phyloP scores from a whole-genome alignment of 2,329 filamentous ascomycete species.

The Scopulariopsis brevicaulis region DNA sequence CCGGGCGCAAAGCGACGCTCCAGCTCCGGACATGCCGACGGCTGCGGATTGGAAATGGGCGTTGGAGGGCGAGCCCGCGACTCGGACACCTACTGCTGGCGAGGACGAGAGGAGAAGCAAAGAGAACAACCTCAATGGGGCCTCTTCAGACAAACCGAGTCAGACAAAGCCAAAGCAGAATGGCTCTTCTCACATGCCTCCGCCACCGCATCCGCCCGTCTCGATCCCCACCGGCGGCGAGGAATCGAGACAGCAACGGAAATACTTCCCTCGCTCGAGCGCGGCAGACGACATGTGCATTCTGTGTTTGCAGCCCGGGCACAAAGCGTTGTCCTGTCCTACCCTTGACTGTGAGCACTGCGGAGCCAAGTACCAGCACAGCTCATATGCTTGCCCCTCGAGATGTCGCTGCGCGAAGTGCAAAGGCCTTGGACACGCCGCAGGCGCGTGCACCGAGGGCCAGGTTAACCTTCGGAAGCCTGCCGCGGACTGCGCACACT shows the following conservation, averaged over 20 bases:
- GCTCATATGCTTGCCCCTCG: constrained; percentile 34
- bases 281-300: constrained; percentile 34
- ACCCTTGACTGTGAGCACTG: constrained; percentile 32
- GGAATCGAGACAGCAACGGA: constrained; percentile 25
- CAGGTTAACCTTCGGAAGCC: constrained; percentile 23
- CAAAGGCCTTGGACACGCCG: constrained; percentile 47
- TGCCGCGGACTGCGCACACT: constrained; percentile 47
- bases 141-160: not conserved
- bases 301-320: constrained; percentile 36
- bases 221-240: constrained; percentile 16
- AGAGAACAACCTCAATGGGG: not conserved
- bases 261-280: constrained; percentile 39
- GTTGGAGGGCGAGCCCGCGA: not conserved
- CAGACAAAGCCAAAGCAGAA: not conserved
- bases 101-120: not conserved
- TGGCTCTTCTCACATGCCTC: not conserved
- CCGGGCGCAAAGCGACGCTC: not conserved
- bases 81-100: not conserved
- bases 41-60: not conserved
- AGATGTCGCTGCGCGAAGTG: constrained; percentile 45
- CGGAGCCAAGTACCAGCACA: constrained; percentile 25
- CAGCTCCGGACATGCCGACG: not conserved
- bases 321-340: constrained; percentile 24
- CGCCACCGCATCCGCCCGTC: not conserved
- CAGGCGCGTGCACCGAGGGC: constrained; percentile 36